Evolutionary conservation across 139 green algal genomes (phyloP), one percentile per base, ranked within the genome.

Genomic region (Micractinium sp.): DNA sequence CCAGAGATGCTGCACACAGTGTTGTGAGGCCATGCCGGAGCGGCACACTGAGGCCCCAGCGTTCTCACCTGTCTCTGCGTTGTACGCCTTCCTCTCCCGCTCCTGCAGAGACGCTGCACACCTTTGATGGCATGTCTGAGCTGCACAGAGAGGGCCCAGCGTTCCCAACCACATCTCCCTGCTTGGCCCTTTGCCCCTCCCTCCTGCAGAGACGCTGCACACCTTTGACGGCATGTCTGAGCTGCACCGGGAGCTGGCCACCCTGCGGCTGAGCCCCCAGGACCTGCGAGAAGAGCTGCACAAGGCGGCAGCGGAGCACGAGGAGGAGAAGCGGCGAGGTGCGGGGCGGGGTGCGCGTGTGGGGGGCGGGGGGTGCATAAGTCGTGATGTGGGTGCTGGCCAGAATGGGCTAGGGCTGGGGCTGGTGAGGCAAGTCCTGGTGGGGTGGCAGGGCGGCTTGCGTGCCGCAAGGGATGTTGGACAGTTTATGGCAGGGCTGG

Each of bases 201-300:
- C 53, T 33, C 35, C 67, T 47, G 33, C 27, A 63, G 71, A 89
- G 41, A 69, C 53, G 15, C 38, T 53, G 53, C 39, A 85, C 16
- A 36, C 29, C 25, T 39, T 35, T 27, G 36, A 82, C 35, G 66
- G 41, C 39, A 66, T 67, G 39, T 84, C 41, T 27, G 81, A 85
- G 19, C 67, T 89, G 41, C 88, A 91, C 47, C 78, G 38, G 41
- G 89, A 92, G 76, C 85, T 92, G 60, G 53, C 75, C 35, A 69
- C 85, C 53, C 74, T 92, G 75, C 87, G 31, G 53, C 41, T 92
- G n/a, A 81, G 53, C 38, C 89, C 85, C 22, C 75, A 90, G 38
- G 84, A 92, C 74, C 22, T 92, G 5, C 56, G 33, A 31, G 76
- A 69, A 53, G 79, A 66, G 47, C 79, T 85, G 79, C 41, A 66